Percentiles rank a stretch among this genome's conserved stretches.
These are phyloP conservation scores for Aspergillus bridgeri DNA, from an alignment of 495 filamentous ascomycete genomes.

Conservation along the genomic window DNA sequence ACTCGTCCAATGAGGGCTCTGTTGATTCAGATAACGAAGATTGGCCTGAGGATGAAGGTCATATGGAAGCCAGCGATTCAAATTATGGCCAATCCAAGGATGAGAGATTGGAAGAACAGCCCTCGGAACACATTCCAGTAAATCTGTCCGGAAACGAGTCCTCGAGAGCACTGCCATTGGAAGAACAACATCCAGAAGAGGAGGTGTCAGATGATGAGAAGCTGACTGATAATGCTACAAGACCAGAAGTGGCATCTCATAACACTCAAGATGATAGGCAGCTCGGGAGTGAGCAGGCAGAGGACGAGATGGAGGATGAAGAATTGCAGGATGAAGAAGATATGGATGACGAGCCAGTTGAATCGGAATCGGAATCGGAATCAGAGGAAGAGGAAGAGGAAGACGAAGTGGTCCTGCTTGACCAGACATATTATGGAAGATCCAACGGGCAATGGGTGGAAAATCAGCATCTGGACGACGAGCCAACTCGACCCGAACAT, in stretches of 20 bases:
- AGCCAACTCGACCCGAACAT: not conserved
- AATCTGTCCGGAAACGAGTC: conserved; percentile 6
- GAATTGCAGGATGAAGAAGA: conserved; percentile 18
- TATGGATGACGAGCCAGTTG: conserved; percentile 4
- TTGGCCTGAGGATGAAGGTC: conserved; percentile 2
- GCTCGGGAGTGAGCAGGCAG: conserved; percentile 6
- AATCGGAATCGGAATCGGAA: not conserved
- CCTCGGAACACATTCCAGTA: not conserved
- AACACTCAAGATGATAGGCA: conserved; percentile 7
- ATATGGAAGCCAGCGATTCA: not conserved
- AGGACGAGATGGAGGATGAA: not conserved
- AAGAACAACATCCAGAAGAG: not conserved
- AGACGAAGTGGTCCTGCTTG: not conserved
- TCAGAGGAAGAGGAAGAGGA: not conserved
- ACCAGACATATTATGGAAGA: not conserved
- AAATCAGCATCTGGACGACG: not conserved
- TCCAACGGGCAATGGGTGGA: not conserved
- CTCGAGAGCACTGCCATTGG: not conserved
- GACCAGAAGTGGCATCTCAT: not conserved
- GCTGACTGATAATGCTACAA: not conserved
- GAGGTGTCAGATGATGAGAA: conserved; percentile 1
- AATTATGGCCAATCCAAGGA: not conserved
- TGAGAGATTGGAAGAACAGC: not conserved
- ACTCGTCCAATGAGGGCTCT: conserved; percentile 2
- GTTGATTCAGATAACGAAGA: conserved; percentile 1